phyloP scores from a whole-genome alignment of 2,329 filamentous ascomycete genomes.

The Pyrenochaeta sp. region DNA sequence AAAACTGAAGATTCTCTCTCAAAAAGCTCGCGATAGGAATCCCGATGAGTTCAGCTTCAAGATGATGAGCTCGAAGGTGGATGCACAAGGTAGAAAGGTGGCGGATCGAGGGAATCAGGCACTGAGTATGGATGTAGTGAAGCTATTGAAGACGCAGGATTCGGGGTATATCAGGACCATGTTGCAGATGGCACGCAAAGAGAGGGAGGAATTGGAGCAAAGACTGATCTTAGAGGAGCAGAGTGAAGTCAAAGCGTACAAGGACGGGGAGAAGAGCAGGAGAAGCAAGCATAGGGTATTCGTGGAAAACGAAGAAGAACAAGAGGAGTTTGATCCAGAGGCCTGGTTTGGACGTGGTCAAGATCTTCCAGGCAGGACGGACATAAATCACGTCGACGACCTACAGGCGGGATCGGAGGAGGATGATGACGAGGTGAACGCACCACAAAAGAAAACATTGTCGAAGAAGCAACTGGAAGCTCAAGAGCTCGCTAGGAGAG shows the following conservation, averaged over 20 bases:
- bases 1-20: constrained; percentile 65
- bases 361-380: constrained; percentile 29
- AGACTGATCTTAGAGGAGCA: constrained; percentile 48
- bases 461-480: constrained; percentile 45
- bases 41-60: constrained; percentile 72
- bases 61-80: constrained; percentile 65
- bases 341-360: constrained; percentile 50
- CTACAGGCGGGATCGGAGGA: constrained; percentile 28
- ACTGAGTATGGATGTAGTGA: constrained; percentile 65
- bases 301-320: constrained; percentile 53
- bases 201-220: constrained; percentile 60
- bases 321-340: constrained; percentile 52
- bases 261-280: constrained; percentile 35
- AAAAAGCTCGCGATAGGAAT: constrained; percentile 68
- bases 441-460: constrained; percentile 27
- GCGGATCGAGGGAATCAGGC: constrained; percentile 57
- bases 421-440: constrained; percentile 36
- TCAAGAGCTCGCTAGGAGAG: constrained; percentile 36
- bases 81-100: constrained; percentile 54
- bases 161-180: constrained; percentile 68
- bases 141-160: constrained; percentile 72
- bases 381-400: constrained; percentile 36
- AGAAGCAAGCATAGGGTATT: constrained; percentile 47
- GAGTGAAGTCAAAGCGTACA: constrained; percentile 51
- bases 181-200: constrained; percentile 62